phyloP scores from a whole-genome alignment of 768 basidiomycete genomes.

The Boletales sp. region DNA sequence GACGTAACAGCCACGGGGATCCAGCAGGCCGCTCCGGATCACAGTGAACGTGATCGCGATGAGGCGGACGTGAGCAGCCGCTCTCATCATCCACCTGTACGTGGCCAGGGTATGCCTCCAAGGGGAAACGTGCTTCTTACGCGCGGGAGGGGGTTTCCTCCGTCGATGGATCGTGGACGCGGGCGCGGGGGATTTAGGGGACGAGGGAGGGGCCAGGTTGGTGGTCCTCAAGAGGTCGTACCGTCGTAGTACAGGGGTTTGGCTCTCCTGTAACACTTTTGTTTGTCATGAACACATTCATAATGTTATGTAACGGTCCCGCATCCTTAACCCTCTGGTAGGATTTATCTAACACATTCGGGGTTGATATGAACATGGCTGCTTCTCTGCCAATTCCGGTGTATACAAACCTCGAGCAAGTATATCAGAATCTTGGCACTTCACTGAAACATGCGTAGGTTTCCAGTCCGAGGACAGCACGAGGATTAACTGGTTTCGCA shows the following conservation, averaged over 20 bases:
- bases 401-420: conserved; percentile 52
- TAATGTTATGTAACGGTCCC: no score
- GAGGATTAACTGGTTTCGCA: conserved; percentile 10
- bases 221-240: background rate
- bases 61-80: background rate
- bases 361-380: conserved; percentile 36
- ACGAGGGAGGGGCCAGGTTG: conserved; percentile 24
- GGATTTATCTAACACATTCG: no score
- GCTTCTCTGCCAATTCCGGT: conserved; percentile 59
- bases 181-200: conserved; percentile 32
- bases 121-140: conserved; percentile 20
- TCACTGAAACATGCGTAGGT: conserved; percentile 51
- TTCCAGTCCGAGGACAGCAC: no score
- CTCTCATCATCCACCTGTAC: conserved; percentile 15
- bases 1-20: background rate
- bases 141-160: conserved; percentile 33
- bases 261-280: background rate
- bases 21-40: no score
- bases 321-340: no score
- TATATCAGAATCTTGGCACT: conserved; percentile 51
- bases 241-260: conserved; percentile 2
- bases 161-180: conserved; percentile 30
- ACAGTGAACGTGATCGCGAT: no score
- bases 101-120: conserved; percentile 23
- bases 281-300: no score